These are phyloP conservation scores for Aspergillus sp. DNA, from an alignment of 2,329 filamentous ascomycete genomes.

Conservation along the genomic window DNA sequence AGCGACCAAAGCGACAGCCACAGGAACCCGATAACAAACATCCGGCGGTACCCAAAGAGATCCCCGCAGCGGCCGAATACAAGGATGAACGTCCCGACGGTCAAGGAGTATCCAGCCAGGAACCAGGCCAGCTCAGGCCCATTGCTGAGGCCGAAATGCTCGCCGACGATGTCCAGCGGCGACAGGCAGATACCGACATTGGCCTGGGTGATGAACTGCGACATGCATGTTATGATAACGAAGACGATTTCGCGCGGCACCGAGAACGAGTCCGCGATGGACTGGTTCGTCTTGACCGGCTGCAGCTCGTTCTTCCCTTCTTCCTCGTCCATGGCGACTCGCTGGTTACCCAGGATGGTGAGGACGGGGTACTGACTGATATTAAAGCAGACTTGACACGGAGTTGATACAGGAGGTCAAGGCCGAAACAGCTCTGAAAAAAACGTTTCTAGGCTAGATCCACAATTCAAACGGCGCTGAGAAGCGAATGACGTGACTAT, in stretches of 20 bases:
- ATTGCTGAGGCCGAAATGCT: constrained; percentile 46
- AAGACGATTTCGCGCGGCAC: constrained; percentile 32
- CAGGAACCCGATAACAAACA: constrained; percentile 35
- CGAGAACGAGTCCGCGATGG: constrained; percentile 22
- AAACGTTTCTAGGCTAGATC: too few relatives aligned
- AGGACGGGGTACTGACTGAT: too few relatives aligned
- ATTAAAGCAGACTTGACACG: too few relatives aligned
- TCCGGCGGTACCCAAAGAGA: constrained; percentile 36
- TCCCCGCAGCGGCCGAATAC: constrained; percentile 39
- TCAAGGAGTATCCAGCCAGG: constrained; percentile 57
- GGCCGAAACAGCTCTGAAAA: too few relatives aligned
- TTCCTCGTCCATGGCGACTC: neutral
- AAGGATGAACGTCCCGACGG: constrained; percentile 41
- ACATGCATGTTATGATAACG: constrained; percentile 35
- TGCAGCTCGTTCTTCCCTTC: neutral
- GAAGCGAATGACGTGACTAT: too few relatives aligned
- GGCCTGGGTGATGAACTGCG: constrained; percentile 48
- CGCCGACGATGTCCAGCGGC: constrained; percentile 50
- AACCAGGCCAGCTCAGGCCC: constrained; percentile 55
- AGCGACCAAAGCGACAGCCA: constrained; percentile 41
- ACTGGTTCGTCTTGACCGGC: constrained; percentile 12
- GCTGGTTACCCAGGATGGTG: too few relatives aligned
- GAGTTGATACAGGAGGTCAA: too few relatives aligned
- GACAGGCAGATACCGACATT: constrained; percentile 51
- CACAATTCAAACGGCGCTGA: too few relatives aligned